These are phyloP conservation scores for Turnera subulata DNA, from an alignment of 345 rosid genomes.

Conservation along the genomic window DNA sequence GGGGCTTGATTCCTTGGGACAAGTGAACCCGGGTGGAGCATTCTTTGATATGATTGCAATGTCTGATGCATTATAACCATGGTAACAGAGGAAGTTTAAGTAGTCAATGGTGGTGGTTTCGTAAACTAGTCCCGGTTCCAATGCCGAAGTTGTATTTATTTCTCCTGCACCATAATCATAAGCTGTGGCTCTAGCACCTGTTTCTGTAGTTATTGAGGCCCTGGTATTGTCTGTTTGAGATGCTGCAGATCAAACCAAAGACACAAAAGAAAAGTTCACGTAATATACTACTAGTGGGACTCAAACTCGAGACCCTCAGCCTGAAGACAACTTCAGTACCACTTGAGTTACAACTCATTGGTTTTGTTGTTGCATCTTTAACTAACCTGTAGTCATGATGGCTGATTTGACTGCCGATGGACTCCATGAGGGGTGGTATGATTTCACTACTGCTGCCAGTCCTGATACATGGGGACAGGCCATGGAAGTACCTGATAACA, in stretches of 20 bases:
- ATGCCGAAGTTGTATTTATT: conserved; percentile 43
- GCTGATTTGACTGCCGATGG: conserved; percentile 78
- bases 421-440: conserved; percentile 50
- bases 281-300: background rate
- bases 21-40: conserved; percentile 43
- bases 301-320: no score
- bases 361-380: no score
- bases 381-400: conserved; percentile 79
- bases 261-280: background rate
- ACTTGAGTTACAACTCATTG: no score
- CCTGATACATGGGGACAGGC: conserved; percentile 79
- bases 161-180: conserved; percentile 72
- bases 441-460: conserved; percentile 53
- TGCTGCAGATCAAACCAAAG: conserved; percentile 30
- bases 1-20: conserved; percentile 41
- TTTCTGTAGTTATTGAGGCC: conserved; percentile 45
- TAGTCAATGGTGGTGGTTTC: conserved; percentile 61
- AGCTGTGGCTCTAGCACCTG: conserved; percentile 58
- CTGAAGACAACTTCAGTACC: no score
- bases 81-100: conserved; percentile 65
- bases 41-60: conserved; percentile 39
- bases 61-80: conserved; percentile 40
- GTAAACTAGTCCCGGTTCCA: conserved; percentile 62
- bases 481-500: conserved; percentile 83
- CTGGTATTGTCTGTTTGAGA: conserved; percentile 50